Percentiles rank a stretch among this genome's conserved stretches.
phyloP scores from a whole-genome alignment of 1,139 yeast genomes.

The Debaryomyces udenii region DNA sequence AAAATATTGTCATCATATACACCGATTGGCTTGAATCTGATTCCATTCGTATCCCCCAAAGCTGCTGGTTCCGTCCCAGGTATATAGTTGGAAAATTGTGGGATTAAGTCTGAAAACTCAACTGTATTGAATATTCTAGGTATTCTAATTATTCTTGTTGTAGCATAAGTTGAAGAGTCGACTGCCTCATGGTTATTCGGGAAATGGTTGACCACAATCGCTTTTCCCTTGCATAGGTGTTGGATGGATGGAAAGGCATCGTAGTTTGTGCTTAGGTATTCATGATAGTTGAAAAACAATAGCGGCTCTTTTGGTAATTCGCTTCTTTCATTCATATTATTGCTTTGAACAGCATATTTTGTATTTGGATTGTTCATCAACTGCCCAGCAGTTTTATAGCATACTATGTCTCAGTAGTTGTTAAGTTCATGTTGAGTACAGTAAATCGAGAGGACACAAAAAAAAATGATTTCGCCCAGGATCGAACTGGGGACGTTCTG shows the following conservation, averaged over 20 bases:
- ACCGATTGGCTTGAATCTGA: constrained; percentile 40
- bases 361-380: constrained; percentile 19
- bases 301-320: constrained; percentile 16
- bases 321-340: neutral
- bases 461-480: constrained; percentile 17
- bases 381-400: no score
- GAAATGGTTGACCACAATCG: constrained; percentile 62
- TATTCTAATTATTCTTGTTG: constrained; percentile 63
- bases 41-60: constrained; percentile 20
- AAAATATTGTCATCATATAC: constrained; percentile 41
- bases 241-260: constrained; percentile 10
- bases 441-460: neutral
- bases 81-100: constrained; percentile 57
- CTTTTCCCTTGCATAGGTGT: constrained; percentile 19
- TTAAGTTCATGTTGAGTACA: no score
- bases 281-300: constrained; percentile 68
- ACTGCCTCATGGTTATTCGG: constrained; percentile 52
- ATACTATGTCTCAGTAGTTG: no score
- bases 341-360: constrained; percentile 14
- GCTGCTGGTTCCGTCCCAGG: constrained; percentile 80
- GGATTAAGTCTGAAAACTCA: constrained; percentile 42
- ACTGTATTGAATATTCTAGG: constrained; percentile 52
- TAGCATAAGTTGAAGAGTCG: constrained; percentile 29
- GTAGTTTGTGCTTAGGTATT: constrained; percentile 46
- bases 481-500: constrained; percentile 97